A percentile compares a stretch with the other conserved stretches of the same genome.
Conservation (phyloP, 169 alveolate species). For the Plasmodium adleri region DNA sequence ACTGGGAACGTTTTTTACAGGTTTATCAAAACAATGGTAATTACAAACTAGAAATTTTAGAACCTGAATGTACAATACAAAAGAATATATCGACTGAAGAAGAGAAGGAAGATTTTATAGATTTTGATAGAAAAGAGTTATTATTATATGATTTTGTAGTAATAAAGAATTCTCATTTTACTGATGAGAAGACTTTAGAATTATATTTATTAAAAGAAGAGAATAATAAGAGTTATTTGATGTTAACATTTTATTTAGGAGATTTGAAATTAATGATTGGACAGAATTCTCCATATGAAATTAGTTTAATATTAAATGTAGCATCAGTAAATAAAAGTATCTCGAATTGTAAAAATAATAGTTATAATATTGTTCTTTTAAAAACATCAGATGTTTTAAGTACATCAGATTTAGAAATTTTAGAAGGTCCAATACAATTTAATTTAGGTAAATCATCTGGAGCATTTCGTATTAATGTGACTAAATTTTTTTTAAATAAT, state of each 20-base stretch:
- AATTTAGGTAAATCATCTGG: constrained; percentile 40
- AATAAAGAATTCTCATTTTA: constrained; percentile 41
- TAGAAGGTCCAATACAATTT: constrained; percentile 38
- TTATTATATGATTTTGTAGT: constrained; percentile 45
- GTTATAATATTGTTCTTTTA: constrained; percentile 26
- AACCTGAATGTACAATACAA: constrained; percentile 37
- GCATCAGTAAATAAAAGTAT: constrained; percentile 12
- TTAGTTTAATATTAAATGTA: constrained; percentile 27
- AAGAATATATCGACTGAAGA: neutral
- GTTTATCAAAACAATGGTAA: constrained; percentile 22
- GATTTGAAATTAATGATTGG: constrained; percentile 19
- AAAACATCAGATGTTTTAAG: constrained; percentile 43
- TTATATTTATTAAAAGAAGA: constrained; percentile 30
- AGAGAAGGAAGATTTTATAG: neutral
- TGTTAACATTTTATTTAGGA: constrained; percentile 63
- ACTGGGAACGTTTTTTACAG: constrained; percentile 14
- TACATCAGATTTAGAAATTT: constrained; percentile 65
- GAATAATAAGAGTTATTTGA: constrained; percentile 19
- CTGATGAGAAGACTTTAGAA: constrained; percentile 29
- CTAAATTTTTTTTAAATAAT: constrained; percentile 34
- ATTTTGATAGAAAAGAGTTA: constrained; percentile 58
- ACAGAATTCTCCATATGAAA: constrained; percentile 14
- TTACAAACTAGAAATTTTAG: constrained; percentile 36
- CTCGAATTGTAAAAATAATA: constrained; percentile 14
- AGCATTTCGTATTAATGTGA: constrained; percentile 39